Evolutionary conservation across 441 rosid genomes (phyloP).

Genomic region (Erodium moschatum): DNA sequence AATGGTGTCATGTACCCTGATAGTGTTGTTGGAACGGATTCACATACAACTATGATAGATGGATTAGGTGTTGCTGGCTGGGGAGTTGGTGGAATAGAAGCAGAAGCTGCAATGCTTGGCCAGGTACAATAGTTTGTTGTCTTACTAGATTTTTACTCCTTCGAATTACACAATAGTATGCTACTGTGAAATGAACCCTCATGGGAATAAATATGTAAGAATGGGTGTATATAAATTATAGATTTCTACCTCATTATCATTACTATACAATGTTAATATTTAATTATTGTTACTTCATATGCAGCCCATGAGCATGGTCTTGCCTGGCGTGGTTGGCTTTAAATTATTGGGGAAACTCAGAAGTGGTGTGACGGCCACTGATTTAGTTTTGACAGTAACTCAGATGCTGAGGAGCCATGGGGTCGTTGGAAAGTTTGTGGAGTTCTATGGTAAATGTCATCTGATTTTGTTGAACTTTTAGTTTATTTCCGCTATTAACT

Average conservation of each 20-base stretch:
- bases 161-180: background rate
- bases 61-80: slow-evolving; percentile 38
- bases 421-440: slow-evolving; percentile 66
- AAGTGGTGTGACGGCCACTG: slow-evolving; percentile 65
- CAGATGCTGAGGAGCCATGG: slow-evolving; percentile 68
- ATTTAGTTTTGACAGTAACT: slow-evolving; percentile 60
- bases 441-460: slow-evolving; percentile 40
- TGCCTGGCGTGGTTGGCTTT: slow-evolving; percentile 69
- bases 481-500: slow-evolving; percentile 2
- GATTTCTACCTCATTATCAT: background rate
- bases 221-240: background rate
- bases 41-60: slow-evolving; percentile 62
- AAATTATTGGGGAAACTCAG: slow-evolving; percentile 46
- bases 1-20: slow-evolving; percentile 54
- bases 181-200: background rate
- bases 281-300: slow-evolving; percentile 15
- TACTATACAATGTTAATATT: background rate
- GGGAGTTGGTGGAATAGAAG: slow-evolving; percentile 79
- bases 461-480: background rate
- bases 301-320: slow-evolving; percentile 79
- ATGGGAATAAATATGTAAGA: background rate
- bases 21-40: slow-evolving; percentile 70
- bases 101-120: slow-evolving; percentile 75
- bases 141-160: background rate
- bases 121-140: slow-evolving; percentile 34